phyloP scores from a whole-genome alignment of 2,329 filamentous ascomycete genomes.

The Neopestalotiopsis rosae region DNA sequence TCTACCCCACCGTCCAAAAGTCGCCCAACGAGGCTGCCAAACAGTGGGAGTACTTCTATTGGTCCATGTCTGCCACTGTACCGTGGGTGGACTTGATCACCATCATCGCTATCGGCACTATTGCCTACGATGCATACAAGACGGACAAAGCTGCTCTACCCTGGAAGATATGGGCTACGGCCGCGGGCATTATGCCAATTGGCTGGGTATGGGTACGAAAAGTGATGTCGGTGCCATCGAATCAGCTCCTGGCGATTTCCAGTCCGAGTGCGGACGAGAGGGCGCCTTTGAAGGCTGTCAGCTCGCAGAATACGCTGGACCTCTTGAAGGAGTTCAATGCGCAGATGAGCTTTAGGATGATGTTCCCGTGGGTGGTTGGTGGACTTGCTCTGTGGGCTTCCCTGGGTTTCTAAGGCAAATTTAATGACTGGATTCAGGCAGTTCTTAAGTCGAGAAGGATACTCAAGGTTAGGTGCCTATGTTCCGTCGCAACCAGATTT shows the following conservation, averaged over 20 bases:
- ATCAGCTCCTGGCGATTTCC: conserved; percentile 12
- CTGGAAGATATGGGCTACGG: conserved; percentile 20
- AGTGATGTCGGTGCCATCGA: conserved; percentile 14
- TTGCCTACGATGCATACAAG: conserved; percentile 16
- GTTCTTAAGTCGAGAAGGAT: too few relatives aligned
- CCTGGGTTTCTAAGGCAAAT: conserved; percentile 9
- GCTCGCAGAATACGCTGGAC: conserved; percentile 17
- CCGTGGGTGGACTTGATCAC: conserved; percentile 15
- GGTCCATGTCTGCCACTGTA: conserved; percentile 19
- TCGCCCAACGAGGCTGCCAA: conserved; percentile 10
- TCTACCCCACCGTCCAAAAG: conserved; percentile 17
- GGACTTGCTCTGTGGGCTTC: conserved; percentile 18
- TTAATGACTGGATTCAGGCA: too few relatives aligned
- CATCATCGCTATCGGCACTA: conserved; percentile 11
- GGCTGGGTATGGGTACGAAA: conserved; percentile 19
- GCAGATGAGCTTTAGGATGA: conserved; percentile 20
- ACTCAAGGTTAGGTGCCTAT: too few relatives aligned
- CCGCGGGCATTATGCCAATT: conserved; percentile 19
- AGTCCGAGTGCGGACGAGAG: background rate
- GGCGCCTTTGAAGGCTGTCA: background rate
- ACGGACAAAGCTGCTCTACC: background rate
- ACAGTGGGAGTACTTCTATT: conserved; percentile 19
- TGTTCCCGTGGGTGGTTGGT: conserved; percentile 17
- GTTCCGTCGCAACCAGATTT: too few relatives aligned
- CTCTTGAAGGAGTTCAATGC: conserved; percentile 18